Conservation (phyloP, 2,329 filamentous ascomycete species). For the Monosporascus sp. region DNA sequence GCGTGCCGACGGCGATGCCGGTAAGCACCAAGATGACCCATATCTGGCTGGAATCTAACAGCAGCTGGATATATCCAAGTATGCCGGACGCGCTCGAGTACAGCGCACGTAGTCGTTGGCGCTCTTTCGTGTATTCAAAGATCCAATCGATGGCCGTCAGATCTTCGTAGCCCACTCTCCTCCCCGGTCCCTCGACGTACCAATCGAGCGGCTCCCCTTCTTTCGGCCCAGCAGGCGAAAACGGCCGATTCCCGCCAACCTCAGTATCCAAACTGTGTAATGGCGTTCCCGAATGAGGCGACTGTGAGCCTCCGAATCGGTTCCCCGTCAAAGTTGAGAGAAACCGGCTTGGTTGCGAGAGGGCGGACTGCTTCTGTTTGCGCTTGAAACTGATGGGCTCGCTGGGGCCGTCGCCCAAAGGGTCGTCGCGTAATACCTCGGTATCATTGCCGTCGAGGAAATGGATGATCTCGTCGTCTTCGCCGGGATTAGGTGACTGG, state of each 20-base stretch:
- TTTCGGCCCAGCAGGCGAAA: conserved; percentile 29
- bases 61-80: conserved; percentile 64
- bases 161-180: conserved; percentile 91
- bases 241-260: conserved; percentile 9
- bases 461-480: conserved; percentile 23
- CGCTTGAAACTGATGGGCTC: conserved; percentile 67
- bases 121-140: conserved; percentile 95
- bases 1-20: conserved; percentile 74
- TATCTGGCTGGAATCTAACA: conserved; percentile 82
- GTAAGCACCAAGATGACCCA: conserved; percentile 87
- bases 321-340: conserved; percentile 43
- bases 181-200: conserved; percentile 84
- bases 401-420: conserved; percentile 44
- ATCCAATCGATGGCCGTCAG: conserved; percentile 99
- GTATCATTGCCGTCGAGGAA: conserved; percentile 18
- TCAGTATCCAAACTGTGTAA: conserved; percentile 15
- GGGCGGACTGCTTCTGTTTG: conserved; percentile 49
- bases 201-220: conserved; percentile 62
- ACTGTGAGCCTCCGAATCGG: conserved; percentile 17
- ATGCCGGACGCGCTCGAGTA: conserved; percentile 65
- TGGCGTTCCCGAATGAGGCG: conserved; percentile 17
- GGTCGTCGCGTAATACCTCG: conserved; percentile 50
- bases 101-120: conserved; percentile 77
- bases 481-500: conserved; percentile 27
- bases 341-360: conserved; percentile 43